Conservation (phyloP, 1,139 yeast genomes). For the Suhomyces bolitotheri region DNA sequence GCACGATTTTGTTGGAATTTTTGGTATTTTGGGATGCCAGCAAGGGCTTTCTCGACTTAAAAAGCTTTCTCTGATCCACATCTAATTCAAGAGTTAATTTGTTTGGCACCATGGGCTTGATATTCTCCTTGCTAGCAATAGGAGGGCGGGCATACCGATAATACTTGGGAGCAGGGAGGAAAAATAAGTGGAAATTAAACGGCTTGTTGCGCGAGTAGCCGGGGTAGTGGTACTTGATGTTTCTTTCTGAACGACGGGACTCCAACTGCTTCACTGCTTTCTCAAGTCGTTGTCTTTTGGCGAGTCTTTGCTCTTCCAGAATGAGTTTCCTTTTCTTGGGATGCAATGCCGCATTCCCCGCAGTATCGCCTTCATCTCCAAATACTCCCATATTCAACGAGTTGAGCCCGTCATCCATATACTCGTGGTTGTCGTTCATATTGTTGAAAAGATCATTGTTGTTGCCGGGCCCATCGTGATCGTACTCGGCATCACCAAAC, state of each 20-base stretch:
- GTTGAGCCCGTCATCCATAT: constrained; percentile 44
- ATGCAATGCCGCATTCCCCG: constrained; percentile 13
- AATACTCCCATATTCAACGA: constrained; percentile 40
- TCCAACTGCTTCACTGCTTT: constrained; percentile 36
- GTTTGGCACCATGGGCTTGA: constrained; percentile 63
- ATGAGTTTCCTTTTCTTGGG: constrained; percentile 21
- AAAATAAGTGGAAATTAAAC: constrained; percentile 65
- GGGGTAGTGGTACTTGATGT: constrained; percentile 59
- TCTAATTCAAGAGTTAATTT: constrained; percentile 51
- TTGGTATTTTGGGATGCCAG: not conserved
- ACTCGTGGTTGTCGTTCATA: constrained; percentile 25
- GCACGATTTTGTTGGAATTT: constrained; percentile 16
- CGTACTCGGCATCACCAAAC: constrained; percentile 40
- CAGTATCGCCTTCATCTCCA: constrained; percentile 26
- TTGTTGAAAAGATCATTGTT: constrained; percentile 18
- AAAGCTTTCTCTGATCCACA: constrained; percentile 45
- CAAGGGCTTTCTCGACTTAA: constrained; percentile 28
- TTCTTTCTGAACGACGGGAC: constrained; percentile 32
- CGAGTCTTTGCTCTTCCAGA: constrained; percentile 21
- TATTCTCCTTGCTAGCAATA: constrained; percentile 34
- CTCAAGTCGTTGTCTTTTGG: constrained; percentile 29
- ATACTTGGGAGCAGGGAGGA: constrained; percentile 61
- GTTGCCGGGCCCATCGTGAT: constrained; percentile 12
- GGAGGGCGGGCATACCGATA: constrained; percentile 55
- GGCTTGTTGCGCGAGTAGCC: constrained; percentile 56